Percentiles rank a stretch among this genome's conserved stretches.
These are phyloP conservation scores for Suhomyces faveliae DNA, from an alignment of 805 yeast genomes.

Conservation along the genomic window DNA sequence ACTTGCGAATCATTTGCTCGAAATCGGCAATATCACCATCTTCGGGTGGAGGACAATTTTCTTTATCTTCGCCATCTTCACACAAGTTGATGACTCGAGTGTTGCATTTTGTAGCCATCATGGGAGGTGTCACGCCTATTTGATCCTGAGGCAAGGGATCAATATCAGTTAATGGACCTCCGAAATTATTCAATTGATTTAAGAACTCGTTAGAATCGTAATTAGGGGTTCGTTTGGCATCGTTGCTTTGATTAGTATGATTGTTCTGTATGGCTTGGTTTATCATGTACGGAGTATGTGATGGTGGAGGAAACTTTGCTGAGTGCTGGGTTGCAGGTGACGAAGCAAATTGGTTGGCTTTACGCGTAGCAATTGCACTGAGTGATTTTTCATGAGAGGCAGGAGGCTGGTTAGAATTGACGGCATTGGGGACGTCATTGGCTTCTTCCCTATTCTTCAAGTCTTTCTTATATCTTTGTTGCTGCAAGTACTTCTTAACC, in stretches of 20 bases:
- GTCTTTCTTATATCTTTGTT: constrained; percentile 41
- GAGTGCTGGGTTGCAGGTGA: constrained; percentile 24
- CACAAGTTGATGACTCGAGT: constrained; percentile 54
- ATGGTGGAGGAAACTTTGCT: constrained; percentile 38
- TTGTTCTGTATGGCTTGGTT: constrained; percentile 36
- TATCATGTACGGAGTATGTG: constrained; percentile 38
- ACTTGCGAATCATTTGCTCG: constrained; percentile 25
- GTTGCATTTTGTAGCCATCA: constrained; percentile 55
- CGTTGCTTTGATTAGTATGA: constrained; percentile 5
- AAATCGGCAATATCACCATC: constrained; percentile 15
- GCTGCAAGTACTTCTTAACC: constrained; percentile 45
- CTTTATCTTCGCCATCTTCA: constrained; percentile 34
- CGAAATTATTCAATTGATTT: constrained; percentile 37
- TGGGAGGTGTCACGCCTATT: constrained; percentile 42
- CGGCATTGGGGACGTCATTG: constrained; percentile 5
- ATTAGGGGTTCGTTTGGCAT: constrained; percentile 20
- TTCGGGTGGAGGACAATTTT: constrained; percentile 24
- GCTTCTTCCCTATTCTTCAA: constrained; percentile 28
- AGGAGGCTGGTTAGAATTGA: constrained; percentile 7
- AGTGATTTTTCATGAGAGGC: constrained; percentile 11
- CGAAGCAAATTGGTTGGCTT: constrained; percentile 22
- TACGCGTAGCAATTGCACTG: constrained; percentile 15
- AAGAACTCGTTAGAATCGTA: constrained; percentile 42
- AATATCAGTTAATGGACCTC: constrained; percentile 48
- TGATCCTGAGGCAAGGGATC: constrained; percentile 41